Evolutionary conservation across 129 eudicot genomes (phyloP), one percentile per base, ranked within the genome.

Genomic region (Erigeron canadensis): DNA sequence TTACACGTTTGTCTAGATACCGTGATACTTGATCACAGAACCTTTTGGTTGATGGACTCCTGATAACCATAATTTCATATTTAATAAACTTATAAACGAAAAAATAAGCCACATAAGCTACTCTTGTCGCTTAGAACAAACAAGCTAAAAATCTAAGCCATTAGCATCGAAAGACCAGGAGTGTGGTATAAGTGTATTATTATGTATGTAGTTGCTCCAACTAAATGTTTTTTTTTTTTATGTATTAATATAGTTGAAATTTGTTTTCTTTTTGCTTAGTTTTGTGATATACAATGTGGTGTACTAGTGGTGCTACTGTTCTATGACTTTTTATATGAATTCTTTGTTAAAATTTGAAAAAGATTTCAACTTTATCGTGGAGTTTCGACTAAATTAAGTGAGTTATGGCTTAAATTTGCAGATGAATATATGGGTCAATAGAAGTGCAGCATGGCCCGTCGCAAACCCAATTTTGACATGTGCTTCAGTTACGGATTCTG

Each of bases 391-490:
- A 39, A 48, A 43, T 67, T 5, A 58, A 61, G 69, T 51, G 63
- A 12, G 23, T 21, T 40, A 23, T 73, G 39, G 42, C 45, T 65
- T 72, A 41, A 65, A 66, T 78, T 72, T 65, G 80, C 89, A 92
- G 98, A 67, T 82, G 83, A 78, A 88, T 80, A 46, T 92, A 11
- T 85, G 87, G 86, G 88, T 70, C 73, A 81, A 89, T 46, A 79
- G 81, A 72, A 85, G 83, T 77, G 84, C 91, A 75, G 95, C 96
- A 38, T 91, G 97, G 96, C 97, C 97, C 10, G 85, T 89, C 47
- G 96, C 98, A 6, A 91, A 91, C 70, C 98, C 98, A n/a, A 83
- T 91, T 44, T 41, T 91, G 79, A 84, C 96, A 28, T 91, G 98
- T 83, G 98, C 87, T 77, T 84, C 98, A 18, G 79, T 75, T 63